These are phyloP conservation scores for Boeremia exigua DNA, from an alignment of 2,329 filamentous ascomycete species.

Conservation along the genomic window DNA sequence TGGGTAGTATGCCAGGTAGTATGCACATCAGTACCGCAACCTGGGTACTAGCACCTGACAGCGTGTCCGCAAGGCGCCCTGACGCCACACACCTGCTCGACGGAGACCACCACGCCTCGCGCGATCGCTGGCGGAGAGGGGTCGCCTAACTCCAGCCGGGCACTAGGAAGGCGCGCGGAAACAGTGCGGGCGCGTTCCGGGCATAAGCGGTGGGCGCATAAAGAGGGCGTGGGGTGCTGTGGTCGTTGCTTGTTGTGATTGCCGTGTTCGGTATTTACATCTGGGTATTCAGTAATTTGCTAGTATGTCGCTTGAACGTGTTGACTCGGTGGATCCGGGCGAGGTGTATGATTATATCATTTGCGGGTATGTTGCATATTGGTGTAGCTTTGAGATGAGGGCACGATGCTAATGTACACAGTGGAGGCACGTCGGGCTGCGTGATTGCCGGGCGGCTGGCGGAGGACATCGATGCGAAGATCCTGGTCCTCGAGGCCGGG, in stretches of 20 bases:
- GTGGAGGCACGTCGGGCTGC: conserved; percentile 57
- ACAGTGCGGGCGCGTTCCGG: conserved; percentile 17
- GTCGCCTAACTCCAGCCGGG: neutral
- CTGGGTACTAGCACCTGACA: too few relatives aligned
- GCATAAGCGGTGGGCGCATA: conserved; percentile 1
- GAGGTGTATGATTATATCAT: conserved; percentile 37
- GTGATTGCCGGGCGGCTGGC: conserved; percentile 57
- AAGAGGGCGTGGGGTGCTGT: neutral
- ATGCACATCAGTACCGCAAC: too few relatives aligned
- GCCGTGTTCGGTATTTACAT: too few relatives aligned
- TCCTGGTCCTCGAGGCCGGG: conserved; percentile 58
- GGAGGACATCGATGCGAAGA: conserved; percentile 50
- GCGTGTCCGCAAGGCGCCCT: too few relatives aligned
- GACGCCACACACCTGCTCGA: too few relatives aligned
- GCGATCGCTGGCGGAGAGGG: too few relatives aligned
- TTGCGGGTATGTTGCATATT: conserved; percentile 33
- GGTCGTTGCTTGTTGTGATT: too few relatives aligned
- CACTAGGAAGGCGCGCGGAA: conserved; percentile 17
- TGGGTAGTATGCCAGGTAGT: too few relatives aligned
- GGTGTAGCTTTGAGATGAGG: too few relatives aligned
- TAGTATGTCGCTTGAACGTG: conserved; percentile 26
- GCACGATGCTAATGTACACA: conserved; percentile 1
- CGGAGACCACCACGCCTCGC: too few relatives aligned
- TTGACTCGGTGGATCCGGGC: conserved; percentile 24
- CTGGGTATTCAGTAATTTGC: neutral